Evolutionary conservation across 768 basidiomycete genomes (phyloP).

Genomic region (Tubosaeta sp.): DNA sequence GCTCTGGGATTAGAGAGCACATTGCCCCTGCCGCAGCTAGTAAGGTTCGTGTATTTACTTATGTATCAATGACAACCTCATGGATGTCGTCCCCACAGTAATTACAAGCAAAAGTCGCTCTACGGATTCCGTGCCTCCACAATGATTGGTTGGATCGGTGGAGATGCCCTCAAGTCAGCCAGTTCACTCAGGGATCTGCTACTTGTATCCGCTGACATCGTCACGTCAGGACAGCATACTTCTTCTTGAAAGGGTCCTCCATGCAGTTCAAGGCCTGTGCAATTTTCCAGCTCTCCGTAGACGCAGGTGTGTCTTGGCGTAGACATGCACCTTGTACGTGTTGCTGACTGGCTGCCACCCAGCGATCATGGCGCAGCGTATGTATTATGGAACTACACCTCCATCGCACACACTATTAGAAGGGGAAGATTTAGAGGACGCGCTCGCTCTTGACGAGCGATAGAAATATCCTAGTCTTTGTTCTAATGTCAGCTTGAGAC

Average conservation of each 20-base stretch:
- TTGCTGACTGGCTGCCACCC: constrained; percentile 10
- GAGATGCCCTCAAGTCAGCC: constrained; percentile 78
- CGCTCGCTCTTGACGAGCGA: constrained; percentile 61
- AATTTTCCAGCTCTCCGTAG: constrained; percentile 78
- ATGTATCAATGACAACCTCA: constrained; percentile 15
- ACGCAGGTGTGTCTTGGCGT: constrained; percentile 51
- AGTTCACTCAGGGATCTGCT: constrained; percentile 4
- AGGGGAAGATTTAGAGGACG: constrained; percentile 68
- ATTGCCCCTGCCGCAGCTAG: constrained; percentile 78
- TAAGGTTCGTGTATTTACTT: constrained; percentile 47
- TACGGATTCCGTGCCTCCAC: constrained; percentile 86
- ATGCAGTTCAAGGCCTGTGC: constrained; percentile 82
- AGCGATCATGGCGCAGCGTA: constrained; percentile 71
- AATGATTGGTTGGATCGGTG: constrained; percentile 77
- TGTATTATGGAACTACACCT: constrained; percentile 70
- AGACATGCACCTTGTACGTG: constrained; percentile 1
- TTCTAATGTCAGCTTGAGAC: constrained; percentile 16
- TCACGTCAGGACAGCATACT: constrained; percentile 62
- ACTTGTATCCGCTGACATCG: constrained; percentile 14
- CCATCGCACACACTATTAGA: constrained; percentile 48
- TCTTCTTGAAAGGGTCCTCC: constrained; percentile 68
- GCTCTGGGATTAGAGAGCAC: constrained; percentile 83
- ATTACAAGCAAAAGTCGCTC: constrained; percentile 71
- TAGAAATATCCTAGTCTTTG: constrained; percentile 24
- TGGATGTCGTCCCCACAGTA: constrained; percentile 41